Evolutionary conservation across 75 land plant species (phyloP).

Genomic region (Chamaecyparis obtusa): DNA sequence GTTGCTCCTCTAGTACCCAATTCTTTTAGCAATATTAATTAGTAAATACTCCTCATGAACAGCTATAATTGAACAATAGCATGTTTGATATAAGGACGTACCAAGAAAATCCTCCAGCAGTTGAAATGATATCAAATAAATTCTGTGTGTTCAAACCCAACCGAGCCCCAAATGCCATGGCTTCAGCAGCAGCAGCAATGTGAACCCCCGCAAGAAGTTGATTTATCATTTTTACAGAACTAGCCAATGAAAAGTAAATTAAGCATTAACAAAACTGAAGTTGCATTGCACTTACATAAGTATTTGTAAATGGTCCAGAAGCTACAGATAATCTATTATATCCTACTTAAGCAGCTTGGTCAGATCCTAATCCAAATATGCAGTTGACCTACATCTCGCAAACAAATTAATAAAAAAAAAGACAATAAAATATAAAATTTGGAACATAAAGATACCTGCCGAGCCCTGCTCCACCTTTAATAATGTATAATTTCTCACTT

Average conservation of each 20-base stretch:
- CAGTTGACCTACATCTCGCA: background rate
- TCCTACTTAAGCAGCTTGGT: background rate
- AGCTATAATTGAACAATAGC: background rate
- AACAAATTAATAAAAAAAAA: background rate
- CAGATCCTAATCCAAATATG: background rate
- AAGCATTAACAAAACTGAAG: background rate
- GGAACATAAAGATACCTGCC: conserved; percentile 62
- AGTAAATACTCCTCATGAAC: too few relatives aligned
- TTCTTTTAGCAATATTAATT: too few relatives aligned
- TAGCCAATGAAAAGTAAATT: conserved; percentile 23
- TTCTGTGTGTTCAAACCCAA: conserved; percentile 66
- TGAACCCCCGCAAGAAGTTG: conserved; percentile 99
- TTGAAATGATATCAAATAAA: conserved; percentile 67
- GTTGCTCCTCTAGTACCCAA: background rate
- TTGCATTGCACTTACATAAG: background rate
- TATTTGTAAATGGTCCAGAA: background rate
- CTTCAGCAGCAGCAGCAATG: conserved; percentile 92
- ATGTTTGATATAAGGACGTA: conserved; percentile 19
- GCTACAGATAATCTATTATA: background rate
- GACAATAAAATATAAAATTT: background rate
- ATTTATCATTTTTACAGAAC: conserved; percentile 95
- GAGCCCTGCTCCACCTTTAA: conserved; percentile 89
- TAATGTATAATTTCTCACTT: conserved; percentile 89
- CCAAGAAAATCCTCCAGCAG: conserved; percentile 80
- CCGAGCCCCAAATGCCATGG: conserved; percentile 96